phyloP scores from a whole-genome alignment of 2,329 filamentous ascomycete species.

The Penicillium brevicompactum region DNA sequence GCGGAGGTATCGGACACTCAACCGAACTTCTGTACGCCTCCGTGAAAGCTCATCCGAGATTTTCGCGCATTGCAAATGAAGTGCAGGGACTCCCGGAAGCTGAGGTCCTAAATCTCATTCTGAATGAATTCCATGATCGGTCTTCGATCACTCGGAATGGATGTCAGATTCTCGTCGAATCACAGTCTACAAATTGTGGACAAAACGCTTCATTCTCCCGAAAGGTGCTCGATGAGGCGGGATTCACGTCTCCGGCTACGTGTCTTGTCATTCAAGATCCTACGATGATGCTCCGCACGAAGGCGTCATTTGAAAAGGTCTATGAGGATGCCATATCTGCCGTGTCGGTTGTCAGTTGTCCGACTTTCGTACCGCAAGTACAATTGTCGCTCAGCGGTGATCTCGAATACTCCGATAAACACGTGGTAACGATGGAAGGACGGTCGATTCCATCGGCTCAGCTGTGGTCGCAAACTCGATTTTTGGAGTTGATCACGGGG shows the following conservation, averaged over 20 bases:
- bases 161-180: slow-evolving; percentile 44
- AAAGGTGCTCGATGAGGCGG: slow-evolving; percentile 36
- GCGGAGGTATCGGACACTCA: slow-evolving; percentile 51
- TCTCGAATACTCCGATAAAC: slow-evolving; percentile 10
- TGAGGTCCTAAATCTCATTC: slow-evolving; percentile 40
- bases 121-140: slow-evolving; percentile 29
- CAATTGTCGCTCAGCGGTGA: not conserved
- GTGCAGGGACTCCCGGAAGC: slow-evolving; percentile 44
- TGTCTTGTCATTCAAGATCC: slow-evolving; percentile 49
- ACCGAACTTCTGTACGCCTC: slow-evolving; percentile 47
- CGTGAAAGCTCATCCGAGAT: slow-evolving; percentile 33
- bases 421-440: not conserved
- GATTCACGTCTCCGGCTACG: slow-evolving; percentile 23
- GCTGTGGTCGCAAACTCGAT: slow-evolving; percentile 44
- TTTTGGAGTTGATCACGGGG: slow-evolving; percentile 46
- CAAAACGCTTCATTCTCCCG: slow-evolving; percentile 45
- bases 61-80: slow-evolving; percentile 30
- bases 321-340: slow-evolving; percentile 29
- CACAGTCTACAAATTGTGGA: slow-evolving; percentile 51
- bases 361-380: slow-evolving; percentile 22
- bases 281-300: slow-evolving; percentile 48
- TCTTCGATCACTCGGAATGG: slow-evolving; percentile 23
- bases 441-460: slow-evolving; percentile 13
- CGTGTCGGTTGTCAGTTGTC: slow-evolving; percentile 29
- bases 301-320: slow-evolving; percentile 44